Base-by-base conservation (phyloP, 768 basidiomycete genomes). In the Clathrus columnatus region DNA sequence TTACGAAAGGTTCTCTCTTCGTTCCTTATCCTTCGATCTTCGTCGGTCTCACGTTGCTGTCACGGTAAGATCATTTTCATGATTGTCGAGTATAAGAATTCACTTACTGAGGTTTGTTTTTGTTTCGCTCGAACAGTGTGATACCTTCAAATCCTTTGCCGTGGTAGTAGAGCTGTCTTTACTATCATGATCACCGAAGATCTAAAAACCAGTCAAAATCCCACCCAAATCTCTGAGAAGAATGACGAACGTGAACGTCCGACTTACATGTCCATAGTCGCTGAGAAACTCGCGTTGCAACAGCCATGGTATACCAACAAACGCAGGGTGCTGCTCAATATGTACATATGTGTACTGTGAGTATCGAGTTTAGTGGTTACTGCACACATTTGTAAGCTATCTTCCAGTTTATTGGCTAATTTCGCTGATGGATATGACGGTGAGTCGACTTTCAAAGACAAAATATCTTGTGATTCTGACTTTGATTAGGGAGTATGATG, bases 401-500 rank as follows among this genome's bases (percentile, higher is more conserved):
- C 7, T 16, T 36, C 17, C 48, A 55, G 54, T n/a, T 27, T 55
- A 17, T 47, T 55, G 24, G 45, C 54, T 8, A 55, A 55, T 42
- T 55, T 55, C 24, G 54, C 54, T 11, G 54, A 70, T 51, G 72
- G 72, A 24, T 73, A 69, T 44, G 72, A 72, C 44, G 68, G 67
- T 62, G 30, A 45, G 61, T 21, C 50, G 4, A 43, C 23, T 14
- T 18, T 10, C 21, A 20, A 18, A 18, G 16, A 11, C 46, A 10
- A 10, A 26, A 10, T 7, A 4, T 16, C 26, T 30, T 23, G 36
- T 49, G 29, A 30, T 41, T 32, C 21, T 32, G 26, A 2, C 30
- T 27, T 18, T 21, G 48, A 17, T 26, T 26, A 65, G 65, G 68
- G 23, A 72, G 69, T 54, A 71, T 73, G 69, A 73, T 72, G 71